Evolutionary conservation across 371 early-diverging fungal genomes (phyloP).

Genomic region (Haplosporangium sp.): DNA sequence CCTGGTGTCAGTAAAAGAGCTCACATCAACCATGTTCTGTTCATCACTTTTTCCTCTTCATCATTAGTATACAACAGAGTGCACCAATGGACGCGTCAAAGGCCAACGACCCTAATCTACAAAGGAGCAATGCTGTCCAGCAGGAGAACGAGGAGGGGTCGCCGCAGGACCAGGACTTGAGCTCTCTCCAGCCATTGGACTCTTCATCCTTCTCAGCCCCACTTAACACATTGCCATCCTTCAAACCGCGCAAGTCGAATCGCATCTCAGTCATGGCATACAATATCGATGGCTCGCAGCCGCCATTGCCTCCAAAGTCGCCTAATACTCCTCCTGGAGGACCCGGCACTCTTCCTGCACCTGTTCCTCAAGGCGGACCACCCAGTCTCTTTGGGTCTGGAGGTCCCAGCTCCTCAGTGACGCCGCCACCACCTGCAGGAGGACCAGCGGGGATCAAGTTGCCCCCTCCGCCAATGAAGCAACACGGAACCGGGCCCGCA

Average conservation of each 20-base stretch:
- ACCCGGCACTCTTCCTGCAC: constrained; percentile 13
- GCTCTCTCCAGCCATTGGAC: constrained; percentile 28
- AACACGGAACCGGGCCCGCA: constrained; percentile 10
- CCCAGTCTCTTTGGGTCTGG: constrained; percentile 34
- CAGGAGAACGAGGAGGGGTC: constrained; percentile 7
- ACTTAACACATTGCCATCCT: constrained; percentile 27
- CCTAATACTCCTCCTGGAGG: constrained; percentile 6
- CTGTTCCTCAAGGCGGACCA: constrained; percentile 19
- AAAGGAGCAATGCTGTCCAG: constrained; percentile 6
- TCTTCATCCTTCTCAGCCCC: constrained; percentile 33
- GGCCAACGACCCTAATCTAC: neutral
- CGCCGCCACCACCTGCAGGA: constrained; percentile 28
- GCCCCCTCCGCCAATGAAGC: constrained; percentile 43
- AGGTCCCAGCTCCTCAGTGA: constrained; percentile 3
- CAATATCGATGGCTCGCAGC: constrained; percentile 15
- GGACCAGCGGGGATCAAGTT: constrained; percentile 24
- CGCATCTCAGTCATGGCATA: constrained; percentile 42
- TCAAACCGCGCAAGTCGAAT: constrained; percentile 48
- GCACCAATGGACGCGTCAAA: constrained; percentile 11
- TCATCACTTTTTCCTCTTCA: neutral
- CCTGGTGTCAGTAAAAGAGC: no score
- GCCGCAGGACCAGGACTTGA: neutral
- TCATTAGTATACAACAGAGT: constrained; percentile 1
- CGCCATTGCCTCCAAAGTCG: constrained; percentile 4
- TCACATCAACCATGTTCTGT: no score